Conservation (phyloP, 2,329 filamentous ascomycete species). For the Aspergillus luchuensis region DNA sequence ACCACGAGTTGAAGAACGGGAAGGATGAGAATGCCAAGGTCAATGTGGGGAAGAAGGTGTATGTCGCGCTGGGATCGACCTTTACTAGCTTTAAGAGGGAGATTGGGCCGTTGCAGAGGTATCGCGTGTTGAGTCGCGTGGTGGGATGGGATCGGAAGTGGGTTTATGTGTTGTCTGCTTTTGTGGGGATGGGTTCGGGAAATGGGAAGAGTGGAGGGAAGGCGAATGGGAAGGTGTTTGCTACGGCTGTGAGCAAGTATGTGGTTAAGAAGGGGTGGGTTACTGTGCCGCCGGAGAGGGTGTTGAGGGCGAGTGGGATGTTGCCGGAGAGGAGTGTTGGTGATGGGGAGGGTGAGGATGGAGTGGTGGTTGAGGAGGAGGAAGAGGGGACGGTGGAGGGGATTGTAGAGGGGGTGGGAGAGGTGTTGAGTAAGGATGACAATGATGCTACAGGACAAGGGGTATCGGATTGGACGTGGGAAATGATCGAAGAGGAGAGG, state of each 20-base stretch:
- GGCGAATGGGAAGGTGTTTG: slow-evolving; percentile 62
- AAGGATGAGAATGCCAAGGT: slow-evolving; percentile 50
- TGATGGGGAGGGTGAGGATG: neutral
- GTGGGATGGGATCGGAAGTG: slow-evolving; percentile 80
- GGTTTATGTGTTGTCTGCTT: slow-evolving; percentile 75
- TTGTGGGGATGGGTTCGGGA: slow-evolving; percentile 54
- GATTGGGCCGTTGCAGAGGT: slow-evolving; percentile 68
- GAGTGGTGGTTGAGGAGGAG: slow-evolving; percentile 22
- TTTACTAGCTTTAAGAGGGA: slow-evolving; percentile 73
- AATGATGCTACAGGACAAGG: slow-evolving; percentile 31
- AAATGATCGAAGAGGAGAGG: slow-evolving; percentile 61
- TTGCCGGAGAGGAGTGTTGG: slow-evolving; percentile 68
- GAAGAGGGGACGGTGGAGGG: slow-evolving; percentile 7
- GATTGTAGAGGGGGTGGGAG: slow-evolving; percentile 54
- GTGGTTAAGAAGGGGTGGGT: slow-evolving; percentile 79
- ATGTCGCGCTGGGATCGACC: slow-evolving; percentile 71
- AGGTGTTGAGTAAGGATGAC: slow-evolving; percentile 32
- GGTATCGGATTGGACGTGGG: slow-evolving; percentile 59
- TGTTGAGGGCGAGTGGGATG: slow-evolving; percentile 71
- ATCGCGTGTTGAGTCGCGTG: slow-evolving; percentile 73
- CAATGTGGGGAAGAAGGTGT: slow-evolving; percentile 49
- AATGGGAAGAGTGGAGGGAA: slow-evolving; percentile 52
- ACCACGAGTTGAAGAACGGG: slow-evolving; percentile 52
- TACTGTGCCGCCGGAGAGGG: slow-evolving; percentile 78
- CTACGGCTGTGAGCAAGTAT: slow-evolving; percentile 75